Base-by-base conservation (phyloP, 2,329 filamentous ascomycete genomes). In the Apiospora saccharicola region DNA sequence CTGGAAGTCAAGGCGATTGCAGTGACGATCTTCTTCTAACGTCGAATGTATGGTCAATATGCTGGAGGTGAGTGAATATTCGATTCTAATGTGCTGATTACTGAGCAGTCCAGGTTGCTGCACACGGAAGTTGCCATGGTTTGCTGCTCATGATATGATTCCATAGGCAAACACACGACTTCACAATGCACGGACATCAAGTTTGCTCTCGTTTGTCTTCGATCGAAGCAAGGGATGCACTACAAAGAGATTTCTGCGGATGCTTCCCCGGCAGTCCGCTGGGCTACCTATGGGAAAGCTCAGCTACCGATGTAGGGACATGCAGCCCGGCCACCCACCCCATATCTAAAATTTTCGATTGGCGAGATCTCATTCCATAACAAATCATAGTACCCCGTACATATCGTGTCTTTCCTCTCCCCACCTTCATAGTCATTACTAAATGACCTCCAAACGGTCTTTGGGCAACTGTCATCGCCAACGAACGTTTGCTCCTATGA, bases 111-210 rank as follows among this genome's bases (percentile, higher is more conserved):
- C 19, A 37, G 53, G 16, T 12, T 37, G 37, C 24, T 37, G 16
- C 53, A 30, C n/a, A 12, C 5, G 53, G 22, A 61, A 64, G 16
- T 22, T 5, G 19, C 13, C 19, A 22, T n/a, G 34, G 57, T 41
- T 41, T 64, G 34, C 57, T 64, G 19, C 34, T 19, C 19, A 64
- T 61, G 53, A 61, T 61, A 61, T 37, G 53, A 61, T 57, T 14
- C 24, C 19, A 14, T 7, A 37, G 37, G 30, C 53, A 61, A 61
- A 61, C 26, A 34, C 4, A 19, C 44, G 44, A 57, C 14, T 41
- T 41, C 37, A 34, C 53, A 4, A 61, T 30, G 14, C 24, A 12
- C 49, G 24, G 53, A 61, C 37, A 7, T 19, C 30, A 34, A n/a
- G 16, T 37, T 34, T 22, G 30, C 30, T 61, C 30, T 37, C 8